These are phyloP conservation scores for Scheffersomyces titani DNA, from an alignment of 1,139 yeast species.

Conservation along the genomic window DNA sequence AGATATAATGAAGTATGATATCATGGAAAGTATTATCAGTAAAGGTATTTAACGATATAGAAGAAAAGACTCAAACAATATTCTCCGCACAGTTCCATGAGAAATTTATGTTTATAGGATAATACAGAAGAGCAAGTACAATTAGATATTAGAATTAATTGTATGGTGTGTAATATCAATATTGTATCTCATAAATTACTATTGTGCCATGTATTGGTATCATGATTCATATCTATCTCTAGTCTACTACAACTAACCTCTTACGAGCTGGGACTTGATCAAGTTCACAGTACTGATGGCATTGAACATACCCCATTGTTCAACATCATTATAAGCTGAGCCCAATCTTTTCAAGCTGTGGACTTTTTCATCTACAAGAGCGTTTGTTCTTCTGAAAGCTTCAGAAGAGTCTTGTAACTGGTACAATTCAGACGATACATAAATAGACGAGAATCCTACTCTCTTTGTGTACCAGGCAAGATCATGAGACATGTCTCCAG, in stretches of 20 bases:
- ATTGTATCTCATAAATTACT: not conserved
- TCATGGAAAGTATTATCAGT: not conserved
- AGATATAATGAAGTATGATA: not conserved
- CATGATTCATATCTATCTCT: not conserved
- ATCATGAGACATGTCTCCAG: constrained; percentile 83
- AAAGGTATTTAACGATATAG: not conserved
- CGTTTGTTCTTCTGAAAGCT: constrained; percentile 55
- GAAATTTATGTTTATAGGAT: not conserved
- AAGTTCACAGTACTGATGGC: constrained; percentile 67
- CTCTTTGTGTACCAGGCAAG: constrained; percentile 94
- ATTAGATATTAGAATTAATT: not conserved
- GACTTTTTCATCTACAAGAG: constrained; percentile 65
- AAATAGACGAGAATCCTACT: constrained; percentile 65
- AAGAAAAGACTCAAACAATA: too few relatives aligned
- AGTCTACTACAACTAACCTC: constrained; percentile 46
- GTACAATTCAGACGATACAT: constrained; percentile 73
- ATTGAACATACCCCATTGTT: constrained; percentile 77
- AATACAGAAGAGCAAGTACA: not conserved
- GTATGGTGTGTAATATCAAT: not conserved
- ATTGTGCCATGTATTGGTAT: not conserved
- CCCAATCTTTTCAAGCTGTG: constrained; percentile 57
- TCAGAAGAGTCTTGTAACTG: constrained; percentile 77
- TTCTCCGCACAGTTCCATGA: not conserved
- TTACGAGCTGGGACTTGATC: constrained; percentile 64
- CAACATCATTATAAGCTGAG: constrained; percentile 57